Percentiles rank a stretch among this genome's conserved stretches.
These are phyloP conservation scores for Sutorius australiensis DNA, from an alignment of 768 basidiomycete species.

Conservation along the genomic window DNA sequence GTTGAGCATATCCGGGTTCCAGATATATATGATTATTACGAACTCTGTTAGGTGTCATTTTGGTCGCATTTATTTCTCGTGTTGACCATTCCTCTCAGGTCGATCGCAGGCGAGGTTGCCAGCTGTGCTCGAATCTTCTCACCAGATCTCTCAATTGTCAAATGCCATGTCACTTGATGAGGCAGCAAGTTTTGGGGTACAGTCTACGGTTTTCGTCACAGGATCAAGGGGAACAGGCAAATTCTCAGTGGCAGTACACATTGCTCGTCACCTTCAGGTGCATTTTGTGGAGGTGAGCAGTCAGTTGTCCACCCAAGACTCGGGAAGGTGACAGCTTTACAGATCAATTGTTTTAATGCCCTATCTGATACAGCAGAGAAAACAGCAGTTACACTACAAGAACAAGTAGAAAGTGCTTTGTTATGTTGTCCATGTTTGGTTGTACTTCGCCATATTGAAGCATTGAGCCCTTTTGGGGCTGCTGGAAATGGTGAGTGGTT, in stretches of 20 bases:
- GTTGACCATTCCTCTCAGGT: constrained; percentile 21
- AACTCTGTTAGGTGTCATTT: constrained; percentile 41
- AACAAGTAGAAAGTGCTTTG: constrained; percentile 72
- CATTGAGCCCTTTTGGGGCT: constrained; percentile 61
- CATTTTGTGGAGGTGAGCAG: constrained; percentile 69
- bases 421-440: constrained; percentile 83
- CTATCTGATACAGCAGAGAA: constrained; percentile 73
- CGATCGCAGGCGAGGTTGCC: constrained; percentile 1
- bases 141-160: constrained; percentile 52
- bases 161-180: constrained; percentile 56
- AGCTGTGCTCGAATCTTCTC: constrained; percentile 32
- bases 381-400: constrained; percentile 68
- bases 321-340: background rate
- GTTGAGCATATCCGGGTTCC: constrained; percentile 65
- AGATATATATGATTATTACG: constrained; percentile 45
- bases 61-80: background rate
- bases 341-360: constrained; percentile 87
- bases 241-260: constrained; percentile 53
- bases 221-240: constrained; percentile 84
- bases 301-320: background rate
- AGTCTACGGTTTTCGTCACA: constrained; percentile 70
- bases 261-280: constrained; percentile 63
- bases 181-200: constrained; percentile 58
- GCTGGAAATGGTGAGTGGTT: constrained; percentile 56
- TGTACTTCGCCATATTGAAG: constrained; percentile 76